A percentile compares a stretch with the other conserved stretches of the same genome.
Evolutionary conservation across 305 asterid genomes (phyloP).

Genomic region (Fraxinus latifolia): DNA sequence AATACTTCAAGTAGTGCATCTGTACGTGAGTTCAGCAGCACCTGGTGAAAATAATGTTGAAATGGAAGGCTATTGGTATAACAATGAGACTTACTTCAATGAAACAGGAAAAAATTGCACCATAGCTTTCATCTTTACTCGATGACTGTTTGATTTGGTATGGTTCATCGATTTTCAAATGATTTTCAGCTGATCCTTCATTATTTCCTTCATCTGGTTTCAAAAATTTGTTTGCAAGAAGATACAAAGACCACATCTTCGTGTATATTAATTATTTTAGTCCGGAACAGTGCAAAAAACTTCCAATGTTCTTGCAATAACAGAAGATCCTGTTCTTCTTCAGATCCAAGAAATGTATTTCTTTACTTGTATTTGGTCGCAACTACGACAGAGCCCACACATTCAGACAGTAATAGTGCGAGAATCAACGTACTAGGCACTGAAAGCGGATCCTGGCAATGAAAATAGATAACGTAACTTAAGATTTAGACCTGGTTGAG

Average conservation of each 20-base stretch:
- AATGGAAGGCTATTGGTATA: slow-evolving; percentile 13
- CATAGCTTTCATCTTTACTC: slow-evolving; percentile 30
- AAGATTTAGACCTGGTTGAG: background rate
- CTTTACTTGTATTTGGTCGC: slow-evolving; percentile 10
- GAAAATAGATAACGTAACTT: slow-evolving; percentile 10
- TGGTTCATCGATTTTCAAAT: slow-evolving; percentile 38
- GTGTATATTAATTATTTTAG: slow-evolving; percentile 25
- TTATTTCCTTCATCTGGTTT: slow-evolving; percentile 59
- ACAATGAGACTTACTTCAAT: slow-evolving; percentile 49
- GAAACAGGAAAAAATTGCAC: slow-evolving; percentile 36
- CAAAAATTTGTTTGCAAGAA: slow-evolving; percentile 64
- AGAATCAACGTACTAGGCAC: slow-evolving; percentile 8
- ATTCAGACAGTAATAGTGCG: slow-evolving; percentile 9
- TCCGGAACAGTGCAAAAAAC: slow-evolving; percentile 10
- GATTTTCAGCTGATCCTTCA: slow-evolving; percentile 33
- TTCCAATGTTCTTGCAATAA: slow-evolving; percentile 7
- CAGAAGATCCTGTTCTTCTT: slow-evolving; percentile 15
- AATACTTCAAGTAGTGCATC: background rate
- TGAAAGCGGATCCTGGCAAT: slow-evolving; percentile 10
- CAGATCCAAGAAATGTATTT: background rate
- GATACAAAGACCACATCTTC: slow-evolving; percentile 74
- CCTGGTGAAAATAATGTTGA: slow-evolving; percentile 6
- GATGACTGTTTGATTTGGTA: slow-evolving; percentile 41
- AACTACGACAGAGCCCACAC: slow-evolving; percentile 1
- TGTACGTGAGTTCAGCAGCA: slow-evolving; percentile 7